These are phyloP conservation scores for Marasmius fiardii DNA, from an alignment of 1,284 basidiomycete genomes.

Conservation along the genomic window DNA sequence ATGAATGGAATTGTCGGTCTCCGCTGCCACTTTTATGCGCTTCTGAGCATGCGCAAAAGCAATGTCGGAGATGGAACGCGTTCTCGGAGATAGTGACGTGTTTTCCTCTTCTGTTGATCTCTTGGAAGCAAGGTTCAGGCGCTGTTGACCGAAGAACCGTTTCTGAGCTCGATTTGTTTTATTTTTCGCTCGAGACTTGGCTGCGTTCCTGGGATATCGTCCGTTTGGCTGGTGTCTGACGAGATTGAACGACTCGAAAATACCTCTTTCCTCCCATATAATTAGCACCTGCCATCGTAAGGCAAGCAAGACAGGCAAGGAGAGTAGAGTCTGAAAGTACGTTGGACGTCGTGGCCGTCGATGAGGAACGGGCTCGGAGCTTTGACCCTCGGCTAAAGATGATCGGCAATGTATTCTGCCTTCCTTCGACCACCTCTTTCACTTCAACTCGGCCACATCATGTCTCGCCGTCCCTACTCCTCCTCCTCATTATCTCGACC, in stretches of 20 bases:
- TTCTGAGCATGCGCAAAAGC: constrained; percentile 31
- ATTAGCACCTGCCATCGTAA: constrained; percentile 49
- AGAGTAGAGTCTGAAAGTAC: neutral
- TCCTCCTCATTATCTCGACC: constrained; percentile 35
- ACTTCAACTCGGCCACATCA: neutral
- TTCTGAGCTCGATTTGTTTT: constrained; percentile 45
- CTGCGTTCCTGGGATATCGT: constrained; percentile 41
- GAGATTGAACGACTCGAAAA: constrained; percentile 1
- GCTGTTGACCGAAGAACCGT: constrained; percentile 51
- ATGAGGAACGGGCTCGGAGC: too few species aligned
- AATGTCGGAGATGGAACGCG: neutral
- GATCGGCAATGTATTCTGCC: neutral
- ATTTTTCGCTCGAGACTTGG: constrained; percentile 51
- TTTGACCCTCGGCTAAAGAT: too few species aligned
- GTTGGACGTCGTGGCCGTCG: neutral
- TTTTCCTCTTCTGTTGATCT: constrained; percentile 11
- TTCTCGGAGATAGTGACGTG: too few species aligned
- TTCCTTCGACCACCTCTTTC: neutral
- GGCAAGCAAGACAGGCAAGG: neutral
- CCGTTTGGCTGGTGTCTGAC: neutral
- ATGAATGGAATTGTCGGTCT: constrained; percentile 18
- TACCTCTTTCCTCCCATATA: constrained; percentile 63
- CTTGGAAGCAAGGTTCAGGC: constrained; percentile 47
- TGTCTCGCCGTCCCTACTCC: constrained; percentile 40
- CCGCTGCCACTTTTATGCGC: neutral